Evolutionary conservation across 2,329 filamentous ascomycete genomes (phyloP).

Genomic region (Neurospora sp.): DNA sequence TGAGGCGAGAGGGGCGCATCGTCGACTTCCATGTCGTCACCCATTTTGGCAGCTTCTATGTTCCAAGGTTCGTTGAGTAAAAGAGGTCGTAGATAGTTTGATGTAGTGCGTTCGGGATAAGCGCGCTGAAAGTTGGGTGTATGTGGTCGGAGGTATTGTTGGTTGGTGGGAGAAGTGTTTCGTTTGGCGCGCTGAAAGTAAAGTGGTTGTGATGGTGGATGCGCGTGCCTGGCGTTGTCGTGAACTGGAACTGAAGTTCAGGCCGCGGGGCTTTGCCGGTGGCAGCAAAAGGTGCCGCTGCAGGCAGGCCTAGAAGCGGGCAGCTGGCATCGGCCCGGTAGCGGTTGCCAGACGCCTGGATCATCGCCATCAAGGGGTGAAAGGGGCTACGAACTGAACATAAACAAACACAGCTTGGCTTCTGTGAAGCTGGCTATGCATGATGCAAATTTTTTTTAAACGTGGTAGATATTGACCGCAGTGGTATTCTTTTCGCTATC

Average conservation of each 20-base stretch:
- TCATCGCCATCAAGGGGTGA: neutral
- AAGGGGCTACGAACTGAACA: neutral
- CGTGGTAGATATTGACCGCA: neutral
- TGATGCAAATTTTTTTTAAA: too few relatives aligned
- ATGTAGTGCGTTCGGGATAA: neutral
- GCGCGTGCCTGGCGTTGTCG: neutral
- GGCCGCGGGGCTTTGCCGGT: neutral
- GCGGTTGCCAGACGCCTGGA: neutral
- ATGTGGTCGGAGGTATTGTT: neutral
- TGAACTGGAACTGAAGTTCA: neutral
- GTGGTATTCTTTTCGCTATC: neutral
- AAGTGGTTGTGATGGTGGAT: neutral
- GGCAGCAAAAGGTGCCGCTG: neutral
- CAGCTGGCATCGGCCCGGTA: neutral
- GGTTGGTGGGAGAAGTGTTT: neutral
- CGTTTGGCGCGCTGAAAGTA: neutral
- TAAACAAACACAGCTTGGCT: neutral
- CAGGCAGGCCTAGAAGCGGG: neutral
- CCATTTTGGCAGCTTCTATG: neutral
- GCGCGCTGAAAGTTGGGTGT: neutral
- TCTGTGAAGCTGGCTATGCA: neutral
- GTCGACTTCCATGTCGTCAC: conserved; percentile 3
- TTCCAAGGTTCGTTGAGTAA: neutral
- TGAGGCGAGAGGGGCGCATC: conserved; percentile 3
- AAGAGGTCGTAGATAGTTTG: neutral